A percentile compares a stretch with the other conserved stretches of the same genome.
Conservation (phyloP, 208 protist genomes). For the Trypanosoma conorhini region DNA sequence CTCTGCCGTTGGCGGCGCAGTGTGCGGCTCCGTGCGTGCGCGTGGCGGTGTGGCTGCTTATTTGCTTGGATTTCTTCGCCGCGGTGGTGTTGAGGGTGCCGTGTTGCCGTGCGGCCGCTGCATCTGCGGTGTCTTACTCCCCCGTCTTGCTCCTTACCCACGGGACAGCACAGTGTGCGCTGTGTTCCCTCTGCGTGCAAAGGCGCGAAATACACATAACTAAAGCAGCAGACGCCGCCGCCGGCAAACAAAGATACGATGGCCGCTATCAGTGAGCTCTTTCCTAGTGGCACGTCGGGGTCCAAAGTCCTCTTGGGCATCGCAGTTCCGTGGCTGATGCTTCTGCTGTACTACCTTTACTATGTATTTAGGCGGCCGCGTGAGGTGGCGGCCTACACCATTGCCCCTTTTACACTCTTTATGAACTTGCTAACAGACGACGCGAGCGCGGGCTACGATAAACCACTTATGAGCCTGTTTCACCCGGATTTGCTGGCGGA, state of each 20-base stretch:
- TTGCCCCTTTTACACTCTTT: constrained; percentile 72
- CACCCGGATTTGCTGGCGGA: constrained; percentile 64
- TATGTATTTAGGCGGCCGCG: constrained; percentile 35
- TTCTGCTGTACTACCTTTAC: constrained; percentile 14
- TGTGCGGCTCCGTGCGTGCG: background rate
- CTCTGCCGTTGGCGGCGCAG: background rate
- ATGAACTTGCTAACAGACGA: constrained; percentile 65
- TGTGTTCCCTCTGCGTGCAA: too few relatives aligned
- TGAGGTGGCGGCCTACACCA: constrained; percentile 27
- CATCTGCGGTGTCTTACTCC: background rate
- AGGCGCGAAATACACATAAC: background rate
- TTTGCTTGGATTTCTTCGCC: background rate
- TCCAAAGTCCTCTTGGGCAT: constrained; percentile 1
- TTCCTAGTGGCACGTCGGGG: background rate
- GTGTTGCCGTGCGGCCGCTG: background rate
- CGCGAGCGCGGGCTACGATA: constrained; percentile 68
- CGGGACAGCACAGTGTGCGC: background rate
- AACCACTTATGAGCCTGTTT: constrained; percentile 70
- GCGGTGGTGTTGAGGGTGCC: background rate
- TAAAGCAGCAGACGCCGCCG: background rate
- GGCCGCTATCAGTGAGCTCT: background rate
- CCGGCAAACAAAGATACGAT: background rate
- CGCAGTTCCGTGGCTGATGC: constrained; percentile 14
- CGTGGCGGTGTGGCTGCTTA: background rate
- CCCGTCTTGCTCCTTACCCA: background rate